Evolutionary conservation across 148 eudicot species (phyloP).

Genomic region (Gaultheria prostrata): DNA sequence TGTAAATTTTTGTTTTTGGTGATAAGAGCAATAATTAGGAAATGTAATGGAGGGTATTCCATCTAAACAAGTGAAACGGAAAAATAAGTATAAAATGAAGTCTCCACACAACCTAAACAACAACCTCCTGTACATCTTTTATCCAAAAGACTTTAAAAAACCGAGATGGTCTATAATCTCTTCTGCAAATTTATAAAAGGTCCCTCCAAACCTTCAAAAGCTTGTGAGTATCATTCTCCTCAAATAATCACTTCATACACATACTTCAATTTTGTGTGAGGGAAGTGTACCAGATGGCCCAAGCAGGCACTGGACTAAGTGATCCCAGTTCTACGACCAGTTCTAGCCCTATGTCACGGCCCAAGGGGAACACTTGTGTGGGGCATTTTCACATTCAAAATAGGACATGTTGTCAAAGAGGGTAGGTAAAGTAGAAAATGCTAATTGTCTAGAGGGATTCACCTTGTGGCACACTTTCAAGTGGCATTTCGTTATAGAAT

Average conservation of each 20-base stretch:
- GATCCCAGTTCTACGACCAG: neutral
- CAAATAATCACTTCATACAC: neutral
- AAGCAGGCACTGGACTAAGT: neutral
- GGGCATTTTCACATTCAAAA: neutral
- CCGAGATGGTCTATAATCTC: neutral
- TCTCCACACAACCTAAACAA: neutral
- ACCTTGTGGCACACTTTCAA: conserved; percentile 2
- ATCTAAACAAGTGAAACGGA: neutral
- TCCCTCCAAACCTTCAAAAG: neutral
- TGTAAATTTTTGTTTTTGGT: neutral
- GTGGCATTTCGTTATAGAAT: neutral
- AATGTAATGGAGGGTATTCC: neutral
- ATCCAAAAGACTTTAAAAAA: neutral
- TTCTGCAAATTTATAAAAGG: neutral
- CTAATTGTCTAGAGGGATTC: neutral
- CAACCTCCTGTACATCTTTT: neutral
- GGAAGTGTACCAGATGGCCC: neutral
- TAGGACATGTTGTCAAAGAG: neutral
- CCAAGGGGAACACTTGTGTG: neutral
- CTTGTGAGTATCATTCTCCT: neutral
- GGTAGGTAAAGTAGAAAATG: neutral
- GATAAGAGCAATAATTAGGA: neutral
- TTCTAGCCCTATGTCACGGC: neutral
- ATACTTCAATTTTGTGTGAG: neutral
- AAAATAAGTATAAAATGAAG: neutral